A percentile compares a stretch with the other conserved stretches of the same genome.
Conservation (phyloP, 1,284 basidiomycete species). For the Leccinum pseudoinsigne region DNA sequence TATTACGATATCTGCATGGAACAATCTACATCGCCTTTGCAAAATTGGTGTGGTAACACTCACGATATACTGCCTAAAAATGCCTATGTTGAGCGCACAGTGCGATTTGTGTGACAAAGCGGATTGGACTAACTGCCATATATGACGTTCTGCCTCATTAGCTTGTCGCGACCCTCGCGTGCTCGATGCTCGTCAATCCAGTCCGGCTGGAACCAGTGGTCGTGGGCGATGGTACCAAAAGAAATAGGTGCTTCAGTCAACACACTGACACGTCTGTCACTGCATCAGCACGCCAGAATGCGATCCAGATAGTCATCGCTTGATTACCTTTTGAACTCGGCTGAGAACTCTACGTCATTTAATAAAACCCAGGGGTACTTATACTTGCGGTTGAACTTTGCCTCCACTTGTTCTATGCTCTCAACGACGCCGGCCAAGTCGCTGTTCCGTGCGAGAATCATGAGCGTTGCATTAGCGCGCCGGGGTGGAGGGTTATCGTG, state of each 20-base stretch:
- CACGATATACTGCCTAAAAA: conserved; percentile 52
- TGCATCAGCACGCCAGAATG: conserved; percentile 16
- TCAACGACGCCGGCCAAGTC: conserved; percentile 55
- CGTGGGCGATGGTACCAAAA: conserved; percentile 72
- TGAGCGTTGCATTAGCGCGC: conserved; percentile 34
- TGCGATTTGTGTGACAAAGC: background rate
- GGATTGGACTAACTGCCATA: conserved; percentile 52
- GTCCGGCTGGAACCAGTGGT: conserved; percentile 81
- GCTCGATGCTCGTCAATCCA: conserved; percentile 80
- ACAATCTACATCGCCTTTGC: background rate
- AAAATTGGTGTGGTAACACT: conserved; percentile 24
- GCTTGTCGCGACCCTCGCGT: conserved; percentile 55
- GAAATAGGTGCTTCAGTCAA: conserved; percentile 54
- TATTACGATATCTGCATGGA: conserved; percentile 58
- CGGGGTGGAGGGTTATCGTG: conserved; percentile 1
- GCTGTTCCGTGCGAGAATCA: conserved; percentile 36
- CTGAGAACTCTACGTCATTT: conserved; percentile 69
- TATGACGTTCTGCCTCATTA: conserved; percentile 65
- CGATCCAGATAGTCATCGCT: background rate
- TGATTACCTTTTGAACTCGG: conserved; percentile 63
- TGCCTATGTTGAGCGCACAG: conserved; percentile 3
- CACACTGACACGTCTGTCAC: conserved; percentile 52
- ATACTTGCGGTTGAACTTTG: conserved; percentile 62
- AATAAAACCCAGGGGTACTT: conserved; percentile 74
- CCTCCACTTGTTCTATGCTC: conserved; percentile 55